phyloP scores from a whole-genome alignment of 129 eudicot genomes.

The Gnaphalium uliginosum region DNA sequence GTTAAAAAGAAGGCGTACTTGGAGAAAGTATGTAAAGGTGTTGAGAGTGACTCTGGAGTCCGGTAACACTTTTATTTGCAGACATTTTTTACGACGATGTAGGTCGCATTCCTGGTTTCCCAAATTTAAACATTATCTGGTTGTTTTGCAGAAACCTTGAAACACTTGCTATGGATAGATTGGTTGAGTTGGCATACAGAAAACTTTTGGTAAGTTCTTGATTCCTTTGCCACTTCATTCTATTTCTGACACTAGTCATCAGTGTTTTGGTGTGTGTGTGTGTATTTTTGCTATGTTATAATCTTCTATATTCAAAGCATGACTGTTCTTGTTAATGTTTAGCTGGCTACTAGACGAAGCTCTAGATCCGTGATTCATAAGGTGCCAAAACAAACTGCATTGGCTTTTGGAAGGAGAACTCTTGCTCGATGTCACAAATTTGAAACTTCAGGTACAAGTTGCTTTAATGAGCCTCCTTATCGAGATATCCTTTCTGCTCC shows the following conservation, averaged over 20 bases:
- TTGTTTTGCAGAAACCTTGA: conserved; percentile 66
- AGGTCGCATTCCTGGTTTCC: conserved; percentile 2
- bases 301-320: neutral
- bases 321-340: conserved; percentile 18
- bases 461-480: conserved; percentile 65
- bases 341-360: conserved; percentile 66
- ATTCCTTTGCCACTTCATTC: neutral
- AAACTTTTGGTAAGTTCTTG: conserved; percentile 61
- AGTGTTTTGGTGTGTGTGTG: neutral
- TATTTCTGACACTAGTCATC: neutral
- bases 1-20: conserved; percentile 54
- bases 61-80: conserved; percentile 40
- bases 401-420: conserved; percentile 70
- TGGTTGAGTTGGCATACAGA: conserved; percentile 69
- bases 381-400: conserved; percentile 65
- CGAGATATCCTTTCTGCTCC: conserved; percentile 62
- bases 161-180: conserved; percentile 68
- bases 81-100: neutral
- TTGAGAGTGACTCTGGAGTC: conserved; percentile 34
- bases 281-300: neutral
- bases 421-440: conserved; percentile 58
- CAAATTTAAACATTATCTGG: conserved; percentile 10
- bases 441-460: conserved; percentile 64
- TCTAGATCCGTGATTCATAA: conserved; percentile 54
- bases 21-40: conserved; percentile 47